Percentiles rank a stretch among this genome's conserved stretches.
phyloP scores from a whole-genome alignment of 495 filamentous ascomycete genomes.

The Achaetomiella virescens region DNA sequence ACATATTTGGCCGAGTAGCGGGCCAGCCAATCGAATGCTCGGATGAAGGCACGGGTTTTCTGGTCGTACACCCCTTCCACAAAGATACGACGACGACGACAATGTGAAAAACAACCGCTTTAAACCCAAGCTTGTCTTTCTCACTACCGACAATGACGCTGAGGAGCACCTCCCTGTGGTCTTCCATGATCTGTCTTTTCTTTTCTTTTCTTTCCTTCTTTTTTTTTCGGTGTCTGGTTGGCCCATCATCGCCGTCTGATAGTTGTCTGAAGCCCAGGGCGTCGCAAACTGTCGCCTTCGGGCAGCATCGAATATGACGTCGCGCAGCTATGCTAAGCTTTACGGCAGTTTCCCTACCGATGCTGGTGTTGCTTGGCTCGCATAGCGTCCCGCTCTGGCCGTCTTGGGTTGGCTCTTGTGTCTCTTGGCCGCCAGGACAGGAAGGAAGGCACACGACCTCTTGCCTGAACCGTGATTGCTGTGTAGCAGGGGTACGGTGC shows the following conservation, averaged over 20 bases:
- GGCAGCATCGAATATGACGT: too few relatives aligned
- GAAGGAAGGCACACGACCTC: constrained; percentile 7
- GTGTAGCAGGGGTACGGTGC: neutral
- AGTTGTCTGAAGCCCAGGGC: too few relatives aligned
- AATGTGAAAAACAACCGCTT: too few relatives aligned
- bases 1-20: neutral
- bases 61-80: neutral
- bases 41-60: neutral
- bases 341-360: neutral
- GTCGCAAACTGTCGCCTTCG: too few relatives aligned
- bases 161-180: too few relatives aligned
- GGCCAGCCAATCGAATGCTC: neutral
- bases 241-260: too few relatives aligned
- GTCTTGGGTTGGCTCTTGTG: constrained; percentile 3
- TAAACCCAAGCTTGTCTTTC: too few relatives aligned
- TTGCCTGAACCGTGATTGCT: neutral
- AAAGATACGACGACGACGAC: too few relatives aligned
- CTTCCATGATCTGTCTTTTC: too few relatives aligned
- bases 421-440: constrained; percentile 9
- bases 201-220: too few relatives aligned
- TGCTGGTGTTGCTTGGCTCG: constrained; percentile 7
- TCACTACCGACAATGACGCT: too few relatives aligned
- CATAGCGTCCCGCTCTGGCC: neutral
- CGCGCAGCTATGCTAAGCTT: neutral
- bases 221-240: too few relatives aligned